Conservation (phyloP, 495 filamentous ascomycete genomes). For the Darksidea phi region DNA sequence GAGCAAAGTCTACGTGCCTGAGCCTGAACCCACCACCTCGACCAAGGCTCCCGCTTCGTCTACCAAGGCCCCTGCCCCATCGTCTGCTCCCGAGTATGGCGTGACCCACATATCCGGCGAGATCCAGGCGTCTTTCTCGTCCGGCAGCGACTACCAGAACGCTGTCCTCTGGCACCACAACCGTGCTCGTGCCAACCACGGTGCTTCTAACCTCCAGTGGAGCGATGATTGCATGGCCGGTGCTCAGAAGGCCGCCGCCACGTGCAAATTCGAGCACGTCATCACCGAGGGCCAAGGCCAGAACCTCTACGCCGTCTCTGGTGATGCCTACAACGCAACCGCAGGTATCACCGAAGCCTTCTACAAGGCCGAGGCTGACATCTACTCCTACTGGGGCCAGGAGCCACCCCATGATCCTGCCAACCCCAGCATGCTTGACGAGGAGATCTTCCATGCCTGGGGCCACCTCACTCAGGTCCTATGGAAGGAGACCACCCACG, state of each 20-base stretch:
- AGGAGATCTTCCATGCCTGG: constrained; percentile 63
- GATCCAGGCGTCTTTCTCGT: constrained; percentile 13
- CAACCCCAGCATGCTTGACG: constrained; percentile 38
- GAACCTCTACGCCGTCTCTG: constrained; percentile 50
- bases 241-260: constrained; percentile 52
- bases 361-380: constrained; percentile 75
- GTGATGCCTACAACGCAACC: constrained; percentile 50
- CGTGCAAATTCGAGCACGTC: constrained; percentile 68
- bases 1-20: too few relatives aligned
- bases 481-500: constrained; percentile 67
- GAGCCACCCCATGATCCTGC: background rate
- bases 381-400: constrained; percentile 48
- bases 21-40: constrained; percentile 2
- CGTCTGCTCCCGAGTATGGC: constrained; percentile 8
- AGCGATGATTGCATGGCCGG: constrained; percentile 58
- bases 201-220: constrained; percentile 63
- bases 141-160: constrained; percentile 47
- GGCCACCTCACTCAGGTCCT: constrained; percentile 91
- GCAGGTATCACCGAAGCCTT: constrained; percentile 70
- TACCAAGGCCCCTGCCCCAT: constrained; percentile 17
- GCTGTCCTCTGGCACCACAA: constrained; percentile 74
- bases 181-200: constrained; percentile 80
- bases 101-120: constrained; percentile 15
- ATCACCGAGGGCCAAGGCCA: constrained; percentile 68
- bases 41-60: constrained; percentile 32